Base-by-base conservation (phyloP, 2,329 filamentous ascomycete species). In the Diaporthe australafricana region DNA sequence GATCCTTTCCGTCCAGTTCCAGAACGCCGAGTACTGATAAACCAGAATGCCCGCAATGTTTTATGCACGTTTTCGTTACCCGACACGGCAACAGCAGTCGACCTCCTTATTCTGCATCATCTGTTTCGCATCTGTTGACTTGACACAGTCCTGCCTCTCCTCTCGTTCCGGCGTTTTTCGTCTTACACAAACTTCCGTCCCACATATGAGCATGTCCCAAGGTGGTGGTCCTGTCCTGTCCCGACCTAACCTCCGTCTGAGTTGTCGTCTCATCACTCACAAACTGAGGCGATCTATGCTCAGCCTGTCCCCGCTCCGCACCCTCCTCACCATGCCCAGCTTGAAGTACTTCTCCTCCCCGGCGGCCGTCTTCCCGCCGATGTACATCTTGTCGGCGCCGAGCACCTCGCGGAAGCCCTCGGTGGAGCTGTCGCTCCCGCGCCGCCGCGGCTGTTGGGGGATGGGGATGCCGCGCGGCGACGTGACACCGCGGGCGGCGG, bases 291-390 rank as follows among this genome's bases (percentile, higher is more conserved):
- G 88, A 82, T 95, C 93, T 71, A 94, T 82, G 76, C 93, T 95
- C 77, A 95, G 81, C 52, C 93, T 87, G 79, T 95, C 93, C 69
- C 92, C 91, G 80, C 93, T 95, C 78, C 90, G 86, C 71, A 93
- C 90, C 70, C 92, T 84, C 79, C 91, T 89, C 62, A 95, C 90
- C 75, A 95, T 93, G 53, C 92, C 93, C 55, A 95, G 83, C 83
- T 94, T 94, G 81, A 95, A 95, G 83, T 94, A 95, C 77, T 89
- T 89, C 80, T 95, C 93, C 78, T 95, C 93, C n/a, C 93, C 93
- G 1, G 84, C 87, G 1, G 93, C 92, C 35, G 93, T 95, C 78
- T 92, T 85, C 8, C 93, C 93, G 27, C 93, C 93, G 69, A 95
- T 93, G 78, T 95, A 95, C 92, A 93, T 94, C 82, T 93, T 94